Evolutionary conservation across 495 filamentous ascomycete species (phyloP), one percentile per base, ranked within the genome.

Genomic region (Ramalina intermedia): DNA sequence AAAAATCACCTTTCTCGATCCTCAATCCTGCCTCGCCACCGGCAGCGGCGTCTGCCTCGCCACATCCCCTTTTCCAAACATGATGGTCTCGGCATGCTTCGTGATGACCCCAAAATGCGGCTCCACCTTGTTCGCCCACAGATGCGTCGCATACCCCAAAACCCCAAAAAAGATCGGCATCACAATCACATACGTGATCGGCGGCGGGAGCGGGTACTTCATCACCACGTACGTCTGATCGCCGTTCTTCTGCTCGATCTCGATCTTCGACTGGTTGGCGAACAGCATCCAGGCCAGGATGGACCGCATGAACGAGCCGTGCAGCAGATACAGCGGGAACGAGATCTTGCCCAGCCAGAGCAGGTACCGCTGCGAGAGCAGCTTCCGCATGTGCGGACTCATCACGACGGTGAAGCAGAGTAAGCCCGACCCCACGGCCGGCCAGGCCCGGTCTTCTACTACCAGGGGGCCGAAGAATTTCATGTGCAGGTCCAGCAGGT

Each of bases 51-150:
- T 50, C 11, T 56, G 54, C 18, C 62, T 61, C 60, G 78, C 75
- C n/a, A 37, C n/a, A 53, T 72, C 68, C 46, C 71, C 61, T 46
- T 72, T 63, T 24, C 67, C 63, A 61, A 75, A 79, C 46, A 76
- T 67, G 33, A 66, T 64, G 17, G 64, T 61, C 52, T 81, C 79
- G 37, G 80, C 51, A 56, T 66, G 71, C 62, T 77, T 68, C 1
- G 81, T 82, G 17, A 79, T 49, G 11, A 60, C 64, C 33, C 78
- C 81, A 62, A 80, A 85, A 56, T 71, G 75, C 0, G 74, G 69
- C 60, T 85, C 81, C 1, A 85, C 76, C 47, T 80, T 76, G 5
- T 64, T 72, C 0, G 79, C 82, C 81, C 81, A 85, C 14, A 76
- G 54, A 53, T 74, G 65, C 0, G 80, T 78, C n/a, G 60, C 58